Evolutionary conservation across 1,139 yeast genomes (phyloP).

Genomic region (Protomyces pachydermus): DNA sequence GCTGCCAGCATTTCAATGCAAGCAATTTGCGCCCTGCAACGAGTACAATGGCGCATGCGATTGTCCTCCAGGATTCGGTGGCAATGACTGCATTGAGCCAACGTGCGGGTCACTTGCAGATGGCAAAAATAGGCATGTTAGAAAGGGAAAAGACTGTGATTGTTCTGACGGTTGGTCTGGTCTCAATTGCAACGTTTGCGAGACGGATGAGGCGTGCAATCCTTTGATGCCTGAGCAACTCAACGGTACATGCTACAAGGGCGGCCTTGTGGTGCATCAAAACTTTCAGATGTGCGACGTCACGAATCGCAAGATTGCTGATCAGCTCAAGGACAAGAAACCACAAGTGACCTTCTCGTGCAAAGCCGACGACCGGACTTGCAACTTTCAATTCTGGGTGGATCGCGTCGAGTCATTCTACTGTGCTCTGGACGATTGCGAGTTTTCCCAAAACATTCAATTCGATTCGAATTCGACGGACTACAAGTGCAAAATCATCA

Average conservation of each 20-base stretch:
- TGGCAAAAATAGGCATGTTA: constrained; percentile 57
- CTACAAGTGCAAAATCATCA: constrained; percentile 68
- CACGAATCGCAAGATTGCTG: constrained; percentile 68
- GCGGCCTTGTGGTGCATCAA: constrained; percentile 77
- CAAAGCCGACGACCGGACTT: constrained; percentile 56
- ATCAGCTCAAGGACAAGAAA: constrained; percentile 67
- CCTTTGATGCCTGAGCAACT: constrained; percentile 83
- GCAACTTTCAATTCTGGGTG: constrained; percentile 96
- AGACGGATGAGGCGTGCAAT: constrained; percentile 68
- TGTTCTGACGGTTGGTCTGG: constrained; percentile 91
- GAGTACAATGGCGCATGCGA: constrained; percentile 86
- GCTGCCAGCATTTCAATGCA: constrained; percentile 82
- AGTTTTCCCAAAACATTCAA: constrained; percentile 41
- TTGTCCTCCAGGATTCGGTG: constrained; percentile 89
- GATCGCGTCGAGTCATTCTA: constrained; percentile 82
- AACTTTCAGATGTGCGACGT: constrained; percentile 93
- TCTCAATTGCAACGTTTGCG: constrained; percentile 83
- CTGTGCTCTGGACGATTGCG: constrained; percentile 72
- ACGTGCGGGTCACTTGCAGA: constrained; percentile 76
- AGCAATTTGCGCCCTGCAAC: constrained; percentile 83
- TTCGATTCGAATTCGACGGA: constrained; percentile 47
- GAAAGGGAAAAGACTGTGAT: constrained; percentile 54
- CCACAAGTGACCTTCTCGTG: constrained; percentile 95
- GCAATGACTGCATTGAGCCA: constrained; percentile 84
- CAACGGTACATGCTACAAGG: constrained; percentile 79